Evolutionary conservation across 1,284 basidiomycete genomes (phyloP), one percentile per base, ranked within the genome.

Genomic region (Golubevia sp.): DNA sequence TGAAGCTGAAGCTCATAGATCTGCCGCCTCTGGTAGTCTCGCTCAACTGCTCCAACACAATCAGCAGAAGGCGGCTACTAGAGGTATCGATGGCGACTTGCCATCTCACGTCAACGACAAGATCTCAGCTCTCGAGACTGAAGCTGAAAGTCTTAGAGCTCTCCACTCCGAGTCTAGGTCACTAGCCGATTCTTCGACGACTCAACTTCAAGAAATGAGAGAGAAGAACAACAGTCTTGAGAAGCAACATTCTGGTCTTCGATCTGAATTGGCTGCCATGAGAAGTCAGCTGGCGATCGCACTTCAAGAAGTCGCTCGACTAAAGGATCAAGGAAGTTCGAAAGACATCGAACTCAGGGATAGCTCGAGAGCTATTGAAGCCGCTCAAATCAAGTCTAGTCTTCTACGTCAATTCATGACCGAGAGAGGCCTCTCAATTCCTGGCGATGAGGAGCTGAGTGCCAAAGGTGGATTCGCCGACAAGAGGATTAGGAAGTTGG

Each of bases 401-500:
- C 90, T 94, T 86, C 87, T 99, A 66, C 90, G 93, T 61, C 92
- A 90, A 76, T 91, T 97, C 78, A 88, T 98, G 59, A 89, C 90
- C 50, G 97, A 99, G 77, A 91, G 93, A 30, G 73, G 77, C 5
- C 59, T 81, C 44, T 66, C 62, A 52, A 65, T 82, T 50, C 79
- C 79, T 18, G 72, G 71, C 61, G 79, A 82, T 63, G 79, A 82
- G 34, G 74, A 71, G 63, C 70, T 82, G 18, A 71, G 68, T 48
- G 63, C 67, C 58, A 76, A 76, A 63, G 63, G 69, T 23, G 73
- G 71, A 27, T 66, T 67, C 34, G 73, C 76, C 18, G 75, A 78
- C 52, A 70, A 68, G 13, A 71, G 72, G 25, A 70, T 78, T 20
- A 67, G 66, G 50, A 75, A 80, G 66, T 68, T 82, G 25, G 73